These are phyloP conservation scores for Sporopachydermia quercuum DNA, from an alignment of 805 yeast species.

Conservation along the genomic window DNA sequence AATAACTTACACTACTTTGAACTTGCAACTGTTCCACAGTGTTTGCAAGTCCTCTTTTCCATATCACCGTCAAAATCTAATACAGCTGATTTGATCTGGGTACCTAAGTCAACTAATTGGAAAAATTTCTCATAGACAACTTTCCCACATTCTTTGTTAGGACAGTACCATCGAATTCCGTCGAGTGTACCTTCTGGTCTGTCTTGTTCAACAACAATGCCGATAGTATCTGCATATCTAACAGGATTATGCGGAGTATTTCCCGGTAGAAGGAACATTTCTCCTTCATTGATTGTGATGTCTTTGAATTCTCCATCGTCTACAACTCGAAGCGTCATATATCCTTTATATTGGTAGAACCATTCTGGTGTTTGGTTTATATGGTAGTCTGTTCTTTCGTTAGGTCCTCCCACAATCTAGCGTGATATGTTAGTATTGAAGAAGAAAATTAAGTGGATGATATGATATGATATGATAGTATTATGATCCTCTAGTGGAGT, in stretches of 20 bases:
- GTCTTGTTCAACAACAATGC: constrained; percentile 85
- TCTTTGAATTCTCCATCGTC: constrained; percentile 66
- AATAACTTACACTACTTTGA: no score
- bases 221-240: constrained; percentile 72
- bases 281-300: constrained; percentile 67
- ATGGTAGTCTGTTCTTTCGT: constrained; percentile 86
- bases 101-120: constrained; percentile 69
- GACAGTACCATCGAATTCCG: constrained; percentile 78
- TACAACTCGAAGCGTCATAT: constrained; percentile 73
- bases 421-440: background rate
- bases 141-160: constrained; percentile 34
- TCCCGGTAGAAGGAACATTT: constrained; percentile 74
- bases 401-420: constrained; percentile 83
- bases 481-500: background rate
- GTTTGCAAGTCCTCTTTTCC: constrained; percentile 52
- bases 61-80: constrained; percentile 47
- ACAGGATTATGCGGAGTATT: constrained; percentile 86
- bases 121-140: constrained; percentile 57
- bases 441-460: background rate
- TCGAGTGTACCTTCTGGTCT: constrained; percentile 62
- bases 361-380: constrained; percentile 91
- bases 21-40: constrained; percentile 43
- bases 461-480: background rate
- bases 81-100: constrained; percentile 80
- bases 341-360: constrained; percentile 78